Evolutionary conservation across 345 rosid species (phyloP).

Genomic region (Camelina laxa): DNA sequence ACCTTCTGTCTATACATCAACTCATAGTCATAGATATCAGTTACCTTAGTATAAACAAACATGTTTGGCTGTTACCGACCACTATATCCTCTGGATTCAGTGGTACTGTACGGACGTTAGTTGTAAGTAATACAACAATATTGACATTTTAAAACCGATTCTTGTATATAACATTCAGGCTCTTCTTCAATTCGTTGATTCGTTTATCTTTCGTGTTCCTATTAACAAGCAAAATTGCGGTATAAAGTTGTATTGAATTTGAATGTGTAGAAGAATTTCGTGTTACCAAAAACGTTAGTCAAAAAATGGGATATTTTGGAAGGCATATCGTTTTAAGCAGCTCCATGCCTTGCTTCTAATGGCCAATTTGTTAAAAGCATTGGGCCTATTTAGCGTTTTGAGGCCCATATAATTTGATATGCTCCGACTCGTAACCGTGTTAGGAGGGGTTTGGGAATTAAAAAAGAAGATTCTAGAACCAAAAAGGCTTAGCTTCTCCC

Average conservation of each 20-base stretch:
- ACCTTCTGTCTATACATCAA: neutral
- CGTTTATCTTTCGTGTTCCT: neutral
- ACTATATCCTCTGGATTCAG: neutral
- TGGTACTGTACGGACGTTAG: constrained; percentile 11
- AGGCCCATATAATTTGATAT: neutral
- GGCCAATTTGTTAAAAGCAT: too few relatives aligned
- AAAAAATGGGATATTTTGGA: too few relatives aligned
- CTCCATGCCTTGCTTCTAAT: too few relatives aligned
- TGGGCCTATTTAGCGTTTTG: neutral
- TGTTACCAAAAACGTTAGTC: neutral
- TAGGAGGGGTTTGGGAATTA: neutral
- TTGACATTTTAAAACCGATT: neutral
- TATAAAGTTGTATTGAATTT: neutral
- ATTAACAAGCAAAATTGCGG: neutral
- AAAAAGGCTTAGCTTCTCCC: neutral
- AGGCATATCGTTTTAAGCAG: too few relatives aligned
- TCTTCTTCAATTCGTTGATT: neutral
- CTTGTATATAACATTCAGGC: neutral
- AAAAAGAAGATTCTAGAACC: neutral
- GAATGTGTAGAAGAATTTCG: neutral
- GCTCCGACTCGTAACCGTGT: neutral
- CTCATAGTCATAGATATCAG: constrained; percentile 19
- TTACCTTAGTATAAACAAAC: constrained; percentile 6
- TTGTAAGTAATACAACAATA: neutral
- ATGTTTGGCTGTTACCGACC: neutral